A percentile compares a stretch with the other conserved stretches of the same genome.
Conservation (phyloP, 495 filamentous ascomycete genomes). For the Xylaria grammica region DNA sequence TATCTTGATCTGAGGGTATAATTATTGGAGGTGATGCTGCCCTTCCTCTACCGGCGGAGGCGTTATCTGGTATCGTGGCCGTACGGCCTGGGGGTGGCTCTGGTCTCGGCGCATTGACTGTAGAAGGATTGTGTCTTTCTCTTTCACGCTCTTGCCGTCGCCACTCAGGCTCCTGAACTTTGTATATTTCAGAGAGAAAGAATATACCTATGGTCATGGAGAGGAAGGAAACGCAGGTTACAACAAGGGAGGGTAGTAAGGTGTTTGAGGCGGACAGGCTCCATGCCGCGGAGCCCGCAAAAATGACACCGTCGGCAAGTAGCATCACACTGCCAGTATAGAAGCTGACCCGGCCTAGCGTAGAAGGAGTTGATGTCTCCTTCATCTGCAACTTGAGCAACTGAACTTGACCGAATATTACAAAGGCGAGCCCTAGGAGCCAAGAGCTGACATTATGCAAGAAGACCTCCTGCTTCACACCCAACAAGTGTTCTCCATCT, state of each 20-base stretch:
- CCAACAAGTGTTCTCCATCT: constrained; percentile 71
- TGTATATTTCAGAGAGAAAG: constrained; percentile 88
- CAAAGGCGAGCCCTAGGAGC: constrained; percentile 67
- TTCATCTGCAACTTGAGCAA: constrained; percentile 85
- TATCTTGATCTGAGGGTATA: constrained; percentile 83
- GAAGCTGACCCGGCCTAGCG: constrained; percentile 87
- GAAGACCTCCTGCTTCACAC: constrained; percentile 79
- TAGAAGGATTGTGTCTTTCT: constrained; percentile 38
- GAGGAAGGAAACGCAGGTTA: constrained; percentile 73
- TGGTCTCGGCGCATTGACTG: constrained; percentile 24
- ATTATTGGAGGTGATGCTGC: constrained; percentile 65
- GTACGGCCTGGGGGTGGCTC: constrained; percentile 36
- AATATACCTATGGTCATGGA: constrained; percentile 70
- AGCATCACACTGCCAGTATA: constrained; percentile 84
- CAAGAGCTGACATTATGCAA: constrained; percentile 68
- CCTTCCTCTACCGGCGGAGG: constrained; percentile 58
- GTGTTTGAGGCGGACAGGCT: constrained; percentile 66
- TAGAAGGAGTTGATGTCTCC: constrained; percentile 93
- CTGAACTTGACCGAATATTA: constrained; percentile 72
- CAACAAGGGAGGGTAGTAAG: constrained; percentile 73
- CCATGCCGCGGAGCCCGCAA: constrained; percentile 65
- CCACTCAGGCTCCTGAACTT: constrained; percentile 82
- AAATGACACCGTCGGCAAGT: constrained; percentile 78
- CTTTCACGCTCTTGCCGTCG: constrained; percentile 61
- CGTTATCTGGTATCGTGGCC: constrained; percentile 34